A percentile compares a stretch with the other conserved stretches of the same genome.
Conservation (phyloP, 371 early-diverging fungal genomes). For the Conidiobolus incongruus region DNA sequence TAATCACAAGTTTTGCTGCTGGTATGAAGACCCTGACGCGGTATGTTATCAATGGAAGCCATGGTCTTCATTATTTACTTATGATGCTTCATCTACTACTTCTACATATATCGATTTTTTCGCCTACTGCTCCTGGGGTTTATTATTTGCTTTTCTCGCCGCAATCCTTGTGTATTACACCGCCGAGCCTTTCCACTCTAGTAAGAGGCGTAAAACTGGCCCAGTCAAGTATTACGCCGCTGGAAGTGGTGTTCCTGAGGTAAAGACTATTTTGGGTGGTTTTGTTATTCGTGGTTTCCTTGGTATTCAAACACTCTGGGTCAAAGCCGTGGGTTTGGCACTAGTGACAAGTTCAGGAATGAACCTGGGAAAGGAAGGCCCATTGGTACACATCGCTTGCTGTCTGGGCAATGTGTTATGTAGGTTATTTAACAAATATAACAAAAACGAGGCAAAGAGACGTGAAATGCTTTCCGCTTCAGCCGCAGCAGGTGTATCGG, state of each 20-base stretch:
- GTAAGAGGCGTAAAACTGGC: not conserved
- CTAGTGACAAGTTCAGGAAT: conserved; percentile 65
- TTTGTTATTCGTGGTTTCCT: conserved; percentile 80
- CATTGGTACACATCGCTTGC: conserved; percentile 83
- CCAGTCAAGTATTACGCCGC: conserved; percentile 33
- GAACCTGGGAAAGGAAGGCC: conserved; percentile 83
- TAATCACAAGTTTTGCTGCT: conserved; percentile 88
- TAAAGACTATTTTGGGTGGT: conserved; percentile 83
- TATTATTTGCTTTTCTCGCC: conserved; percentile 10
- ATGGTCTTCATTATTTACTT: conserved; percentile 10
- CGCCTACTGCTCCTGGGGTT: conserved; percentile 1
- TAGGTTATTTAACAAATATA: conserved; percentile 54
- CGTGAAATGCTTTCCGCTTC: conserved; percentile 76
- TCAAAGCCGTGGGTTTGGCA: conserved; percentile 65
- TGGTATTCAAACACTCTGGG: conserved; percentile 57
- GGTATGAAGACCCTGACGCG: conserved; percentile 22
- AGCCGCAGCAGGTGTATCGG: conserved; percentile 75
- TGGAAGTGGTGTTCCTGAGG: conserved; percentile 85
- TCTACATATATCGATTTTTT: not conserved
- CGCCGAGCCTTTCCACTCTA: not conserved
- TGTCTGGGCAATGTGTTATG: conserved; percentile 71
- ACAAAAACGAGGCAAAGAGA: conserved; percentile 55
- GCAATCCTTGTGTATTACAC: conserved; percentile 2
- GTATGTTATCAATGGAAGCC: conserved; percentile 15
- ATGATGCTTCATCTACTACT: too few species aligned